Base-by-base conservation (phyloP, 495 filamentous ascomycete genomes). In the Tuber borchii region DNA sequence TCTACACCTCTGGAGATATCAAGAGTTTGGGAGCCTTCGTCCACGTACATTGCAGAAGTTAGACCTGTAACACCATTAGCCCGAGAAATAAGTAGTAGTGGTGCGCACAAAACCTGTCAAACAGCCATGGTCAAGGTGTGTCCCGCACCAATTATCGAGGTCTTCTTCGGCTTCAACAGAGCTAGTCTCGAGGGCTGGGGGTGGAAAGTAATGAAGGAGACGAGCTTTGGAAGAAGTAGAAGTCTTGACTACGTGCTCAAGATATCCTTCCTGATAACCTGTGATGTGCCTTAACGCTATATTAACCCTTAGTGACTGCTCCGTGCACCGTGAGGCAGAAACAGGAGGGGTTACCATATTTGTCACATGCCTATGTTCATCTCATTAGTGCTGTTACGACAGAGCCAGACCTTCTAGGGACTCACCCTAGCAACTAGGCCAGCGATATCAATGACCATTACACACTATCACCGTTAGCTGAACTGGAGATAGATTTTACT, bases 141-240 rank as follows among this genome's bases (percentile, higher is more conserved):
- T 97, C 5, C 94, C 92, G 84, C 95, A 99, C 95, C 95, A 99
- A 83, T 94, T 93, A 83, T 97, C 95, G 74, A 92, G 90, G 48
- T 89, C 88, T n/a, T 83, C 80, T 9, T 86, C 84, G 2, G 76
- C 80, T 39, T 84, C 83, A 19, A 83, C 83, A 42, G 69, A 78
- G 71, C 74, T 80, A 46, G 70, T 77, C 31, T 76, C 77, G 31
- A 37, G 51, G 1, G 83, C 77, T 2, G 87, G 85, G 73, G 88
- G 84, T 6, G 92, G 96, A 81, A 94, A 99, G 85, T 99, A 99
- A 85, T 99, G 95, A 75, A 98, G 86, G 69, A 99, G 86, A 14
- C 95, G 87, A 26, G 95, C 96, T 85, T 99, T 98, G 46, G 93
- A 97, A 6, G 92, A 95, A 14, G 91, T 89, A 72, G 92, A 95